Base-by-base conservation (phyloP, 305 asterid genomes). In the Rubia occidens region DNA sequence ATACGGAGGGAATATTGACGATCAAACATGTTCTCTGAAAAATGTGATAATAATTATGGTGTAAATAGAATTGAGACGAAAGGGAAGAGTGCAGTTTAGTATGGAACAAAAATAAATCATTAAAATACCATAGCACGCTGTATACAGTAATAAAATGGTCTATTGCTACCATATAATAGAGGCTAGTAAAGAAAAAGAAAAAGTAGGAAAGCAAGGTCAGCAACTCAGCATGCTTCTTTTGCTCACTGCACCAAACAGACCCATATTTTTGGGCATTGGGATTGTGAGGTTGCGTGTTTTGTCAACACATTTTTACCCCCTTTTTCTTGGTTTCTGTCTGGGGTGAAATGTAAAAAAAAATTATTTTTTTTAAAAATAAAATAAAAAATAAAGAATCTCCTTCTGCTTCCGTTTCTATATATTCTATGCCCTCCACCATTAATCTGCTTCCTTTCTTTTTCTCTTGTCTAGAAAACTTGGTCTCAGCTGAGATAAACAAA, bases 281-380 rank as follows among this genome's bases (percentile, higher is more conserved):
- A 67, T 29, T 21, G 75, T 65, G 68, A 81, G 84, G 85, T 89
- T 89, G 95, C 96, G 90, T 87, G 88, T 76, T 58, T 64, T 73
- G 70, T 68, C 61, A 67, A 80, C 86, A 78, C 68, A 75, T 81
- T 80, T 82, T 80, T 64, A 68, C n/a, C 37, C 78, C 8, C 29
- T 35, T 29, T 49, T 78, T 51, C 58, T 51, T 51, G 21, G 58
- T 51, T 51, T 51, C 58, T 51, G 58, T 51, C 75, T 72, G 71
- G 79, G 68, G 35, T 14, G 54, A 42, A 42, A 47, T 10, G 54
- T n/a, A 20, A 62, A 29, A n/a, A 32, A 60, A 9, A 3, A 24
- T 3, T 8, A 55, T 17, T 61, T 53, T 1, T 49, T 49, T 49
- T 15, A 2, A 42, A 42, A 62, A 62, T 3, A 8, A 62, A 18